Evolutionary conservation across 1,284 basidiomycete genomes (phyloP), one percentile per base, ranked within the genome.

Genomic region (Gymnopus androsaceus): DNA sequence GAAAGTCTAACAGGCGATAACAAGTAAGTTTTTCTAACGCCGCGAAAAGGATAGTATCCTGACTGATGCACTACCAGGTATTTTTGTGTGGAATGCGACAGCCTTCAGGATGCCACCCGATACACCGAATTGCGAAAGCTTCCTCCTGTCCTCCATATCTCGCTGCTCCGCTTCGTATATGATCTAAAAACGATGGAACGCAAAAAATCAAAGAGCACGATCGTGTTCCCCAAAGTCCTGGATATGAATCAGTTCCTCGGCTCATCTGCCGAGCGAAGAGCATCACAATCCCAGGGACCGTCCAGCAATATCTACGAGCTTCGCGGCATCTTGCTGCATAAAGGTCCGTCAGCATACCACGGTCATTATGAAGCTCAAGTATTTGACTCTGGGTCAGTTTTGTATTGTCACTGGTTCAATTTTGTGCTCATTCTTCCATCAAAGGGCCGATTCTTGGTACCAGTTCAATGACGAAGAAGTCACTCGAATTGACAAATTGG

Each of bases 361-460:
- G 94, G 94, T 2, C 94, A 97, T 68, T 97, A 97, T 65, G 88
- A 93, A 63, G 92, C 92, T 27, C 90, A 95, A 66, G 90, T 94
- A 5, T 88, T 85, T 65, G 91, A 95, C 67, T 75, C 79, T 41
- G 71, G 72, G 92, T 95, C 65, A 64, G 86, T 73, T 38, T 3
- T 41, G 4, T 4, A 5, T 45, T 36, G 44, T 41, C 41, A 19
- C 8, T 17, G 12, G 14, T 56, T 28, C 48, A 8, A 28, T 14
- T 42, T 7, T 44, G 46, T 36, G 28, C 28, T 42, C 4, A 34
- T 44, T n/a, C 21, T 15, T 1, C 27, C 6, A 12, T 31, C 25
- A 23, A 61, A 94, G 91, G 44, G 78, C 79, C 42, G 71, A 80
- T 36, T 78, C 84, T n/a, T 97, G 94, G 94, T 94, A 88, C 67